These are phyloP conservation scores for Hebeloma cylindrosporum DNA, from an alignment of 768 basidiomycete genomes.

Conservation along the genomic window DNA sequence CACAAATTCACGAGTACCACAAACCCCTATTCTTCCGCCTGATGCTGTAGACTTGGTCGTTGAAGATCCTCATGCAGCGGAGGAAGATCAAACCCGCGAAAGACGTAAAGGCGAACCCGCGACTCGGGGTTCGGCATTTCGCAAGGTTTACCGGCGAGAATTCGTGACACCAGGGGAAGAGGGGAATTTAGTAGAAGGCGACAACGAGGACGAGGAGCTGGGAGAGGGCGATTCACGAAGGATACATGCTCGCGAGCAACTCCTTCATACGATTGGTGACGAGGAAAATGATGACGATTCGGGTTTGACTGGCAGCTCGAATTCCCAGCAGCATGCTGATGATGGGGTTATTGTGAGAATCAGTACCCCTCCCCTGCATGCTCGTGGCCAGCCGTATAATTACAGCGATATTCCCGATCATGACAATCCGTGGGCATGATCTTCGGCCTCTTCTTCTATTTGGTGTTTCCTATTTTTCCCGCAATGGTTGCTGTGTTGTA, in stretches of 20 bases:
- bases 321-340: constrained; percentile 16
- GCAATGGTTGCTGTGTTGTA: no score
- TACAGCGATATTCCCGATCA: constrained; percentile 40
- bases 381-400: constrained; percentile 30
- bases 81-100: constrained; percentile 52
- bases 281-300: constrained; percentile 30
- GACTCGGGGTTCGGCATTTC: constrained; percentile 38
- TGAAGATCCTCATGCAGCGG: constrained; percentile 58
- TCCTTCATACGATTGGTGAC: constrained; percentile 33
- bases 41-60: constrained; percentile 92
- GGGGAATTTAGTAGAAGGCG: constrained; percentile 33
- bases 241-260: constrained; percentile 43
- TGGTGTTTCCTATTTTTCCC: constrained; percentile 16
- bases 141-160: constrained; percentile 54
- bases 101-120: constrained; percentile 65
- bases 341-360: constrained; percentile 33
- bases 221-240: constrained; percentile 23
- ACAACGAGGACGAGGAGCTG: constrained; percentile 41
- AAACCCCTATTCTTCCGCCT: constrained; percentile 42
- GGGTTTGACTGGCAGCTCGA: constrained; percentile 12
- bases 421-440: constrained; percentile 61
- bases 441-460: constrained; percentile 10
- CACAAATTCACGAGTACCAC: constrained; percentile 27
- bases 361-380: constrained; percentile 48
- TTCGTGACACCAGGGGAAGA: constrained; percentile 40